Percentiles rank a stretch among this genome's conserved stretches.
Evolutionary conservation across 2,329 filamentous ascomycete species (phyloP).

Genomic region (Domatiomyces catenatus): DNA sequence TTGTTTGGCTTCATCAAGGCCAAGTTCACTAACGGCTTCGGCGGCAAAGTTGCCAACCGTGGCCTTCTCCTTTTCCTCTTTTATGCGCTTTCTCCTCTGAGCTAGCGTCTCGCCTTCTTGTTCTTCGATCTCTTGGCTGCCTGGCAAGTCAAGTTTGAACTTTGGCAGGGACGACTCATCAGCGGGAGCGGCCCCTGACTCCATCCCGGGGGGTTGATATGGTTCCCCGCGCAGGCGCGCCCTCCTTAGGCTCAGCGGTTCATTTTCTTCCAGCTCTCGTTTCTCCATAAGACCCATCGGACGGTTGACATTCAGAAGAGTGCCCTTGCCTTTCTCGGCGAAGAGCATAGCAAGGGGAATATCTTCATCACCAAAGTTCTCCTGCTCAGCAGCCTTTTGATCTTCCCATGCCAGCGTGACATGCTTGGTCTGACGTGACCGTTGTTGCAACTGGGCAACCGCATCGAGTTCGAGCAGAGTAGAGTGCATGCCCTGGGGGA

Average conservation of each 20-base stretch:
- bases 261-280: constrained; percentile 78
- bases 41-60: constrained; percentile 27
- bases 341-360: constrained; percentile 74
- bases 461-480: constrained; percentile 84
- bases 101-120: constrained; percentile 32
- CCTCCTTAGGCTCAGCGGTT: constrained; percentile 65
- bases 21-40: constrained; percentile 29
- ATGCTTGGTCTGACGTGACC: constrained; percentile 56
- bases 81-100: constrained; percentile 29
- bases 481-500: constrained; percentile 69
- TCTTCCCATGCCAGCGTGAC: constrained; percentile 88
- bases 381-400: constrained; percentile 33
- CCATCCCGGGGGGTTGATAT: constrained; percentile 19
- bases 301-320: constrained; percentile 19
- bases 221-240: constrained; percentile 54
- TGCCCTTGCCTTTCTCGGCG: constrained; percentile 31
- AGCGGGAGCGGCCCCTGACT: constrained; percentile 3
- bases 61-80: constrained; percentile 21
- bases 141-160: constrained; percentile 20
- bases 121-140: constrained; percentile 17
- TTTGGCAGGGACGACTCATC: constrained; percentile 14
- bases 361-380: constrained; percentile 58
- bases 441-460: constrained; percentile 69
- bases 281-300: constrained; percentile 42
- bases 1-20: constrained; percentile 15